Base-by-base conservation (phyloP, 352 stramenopile species). In the Phytophthora uliginosa region DNA sequence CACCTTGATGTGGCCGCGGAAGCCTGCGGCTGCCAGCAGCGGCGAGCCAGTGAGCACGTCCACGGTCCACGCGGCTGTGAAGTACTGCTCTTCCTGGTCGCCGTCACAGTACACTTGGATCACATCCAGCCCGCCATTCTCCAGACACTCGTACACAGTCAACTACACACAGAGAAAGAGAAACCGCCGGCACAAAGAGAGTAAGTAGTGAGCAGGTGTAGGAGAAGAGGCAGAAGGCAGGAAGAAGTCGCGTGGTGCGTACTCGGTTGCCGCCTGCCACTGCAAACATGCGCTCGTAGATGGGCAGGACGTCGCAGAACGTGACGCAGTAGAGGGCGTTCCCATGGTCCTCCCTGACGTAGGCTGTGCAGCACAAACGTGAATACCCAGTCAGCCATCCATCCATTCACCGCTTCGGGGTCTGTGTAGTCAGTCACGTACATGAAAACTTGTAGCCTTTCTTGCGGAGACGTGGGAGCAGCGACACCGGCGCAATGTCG, bases 1-100 rank as follows among this genome's bases (percentile, higher is more conserved):
- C 45, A 97, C 77, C 59, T 97, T 97, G 63, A 96, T 93, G 58
- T 95, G 77, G 28, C 90, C 90, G 9, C 86, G 84, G 26, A 89
- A 83, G 5, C 90, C 89, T 0, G 78, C 90, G 17, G 86, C 86
- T 13, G 88, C 86, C 7, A 97, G 84, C 22, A 97, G 68, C 15
- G 90, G 90, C 17, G 84, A 88, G 4, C 80, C 88, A 0, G 79
- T 91, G 58, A 92, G 74, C 65, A 93, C 79, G 56, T 92, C 86
- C 22, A 91, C 81, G 0, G 86, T 94, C 91, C 91, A 97, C 13
- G 84, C 83, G 6, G 85, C 77, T 18, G 86, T 89, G 58, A 93
- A 97, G 54, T 91, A 94, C 71, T 91, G 82, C 66, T 97, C 90
- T 38, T 94, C 84, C 18, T 82, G 71, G 66, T 95, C 87, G n/a